Evolutionary conservation across 306 rosid species (phyloP), one percentile per base, ranked within the genome.

Genomic region (Trifolium dubium): DNA sequence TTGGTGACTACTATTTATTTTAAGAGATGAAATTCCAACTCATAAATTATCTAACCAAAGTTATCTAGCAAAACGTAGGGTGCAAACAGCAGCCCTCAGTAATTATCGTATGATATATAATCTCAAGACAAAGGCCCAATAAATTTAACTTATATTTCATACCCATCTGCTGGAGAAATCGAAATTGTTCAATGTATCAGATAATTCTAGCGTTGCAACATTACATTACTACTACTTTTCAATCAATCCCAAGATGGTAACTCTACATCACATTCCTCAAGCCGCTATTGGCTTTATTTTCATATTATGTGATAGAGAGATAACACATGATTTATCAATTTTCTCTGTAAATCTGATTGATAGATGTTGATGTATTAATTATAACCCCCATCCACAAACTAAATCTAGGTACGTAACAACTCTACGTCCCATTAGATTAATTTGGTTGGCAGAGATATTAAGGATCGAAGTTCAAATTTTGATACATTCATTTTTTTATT

Each of bases 291-390:
- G n/a, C 44, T 56, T 47, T 75, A 79, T 71, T 49, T 68, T 71
- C 76, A 47, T 37, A 67, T 46, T 61, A 75, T 66, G 71, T 79
- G 79, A 71, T 19, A 43, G 74, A 50, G 79, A 50, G 79, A 71
- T 47, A 71, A 69, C 69, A 50, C 2, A 79, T 75, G 84, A 80
- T 67, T 50, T 71, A 43, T 12, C 77, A 54, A 68, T 80, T 72
- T 77, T 39, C 69, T 68, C 80, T 77, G 78, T 29, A 54, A 51
- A 62, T 15, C 9, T 30, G 5, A 67, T 23, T 49, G 14, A 77
- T 29, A 19, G 46, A 71, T 71, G 71, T 32, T 10, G 77, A 69
- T 68, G 40, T 56, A 13, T 10, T 56, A 5, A 56, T 5, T 23
- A 56, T 18, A 60, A 51, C 5, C 69, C 74, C 69, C 67, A 67